phyloP scores from a whole-genome alignment of 2,329 filamentous ascomycete species.

The Chrysoporthe puriensis region DNA sequence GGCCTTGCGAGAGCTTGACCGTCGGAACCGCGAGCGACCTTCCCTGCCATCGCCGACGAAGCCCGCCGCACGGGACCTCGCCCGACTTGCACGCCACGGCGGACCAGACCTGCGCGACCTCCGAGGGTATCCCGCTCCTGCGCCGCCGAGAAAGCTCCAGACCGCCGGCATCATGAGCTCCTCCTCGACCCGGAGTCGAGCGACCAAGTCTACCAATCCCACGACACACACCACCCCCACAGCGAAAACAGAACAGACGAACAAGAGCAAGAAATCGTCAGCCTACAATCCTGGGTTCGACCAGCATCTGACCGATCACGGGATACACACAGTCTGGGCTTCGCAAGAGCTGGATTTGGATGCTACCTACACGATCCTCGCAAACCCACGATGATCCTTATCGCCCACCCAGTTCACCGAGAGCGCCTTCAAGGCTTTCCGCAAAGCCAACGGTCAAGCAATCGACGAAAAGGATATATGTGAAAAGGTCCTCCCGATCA shows the following conservation, averaged over 20 bases:
- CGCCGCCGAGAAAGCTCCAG: not conserved
- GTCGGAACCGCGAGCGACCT: too few species aligned
- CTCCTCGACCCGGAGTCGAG: constrained; percentile 26
- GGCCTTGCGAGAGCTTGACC: too few species aligned
- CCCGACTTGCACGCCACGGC: constrained; percentile 34
- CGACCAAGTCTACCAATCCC: constrained; percentile 29
- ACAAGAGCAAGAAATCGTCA: constrained; percentile 32
- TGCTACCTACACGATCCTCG: constrained; percentile 37
- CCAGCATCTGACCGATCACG: constrained; percentile 35
- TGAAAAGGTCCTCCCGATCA: constrained; percentile 39
- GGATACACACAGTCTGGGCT: constrained; percentile 37
- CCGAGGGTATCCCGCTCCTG: constrained; percentile 28
- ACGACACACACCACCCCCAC: constrained; percentile 20
- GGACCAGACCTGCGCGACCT: constrained; percentile 34
- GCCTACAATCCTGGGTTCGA: constrained; percentile 40
- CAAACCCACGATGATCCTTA: constrained; percentile 38
- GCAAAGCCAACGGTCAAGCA: constrained; percentile 30
- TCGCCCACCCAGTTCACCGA: constrained; percentile 41
- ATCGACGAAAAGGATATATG: constrained; percentile 34
- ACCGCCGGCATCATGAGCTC: constrained; percentile 25
- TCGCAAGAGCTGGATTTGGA: constrained; percentile 38
- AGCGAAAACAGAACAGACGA: constrained; percentile 12
- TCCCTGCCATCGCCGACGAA: too few species aligned
- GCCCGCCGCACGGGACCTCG: not conserved
- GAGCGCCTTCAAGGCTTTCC: constrained; percentile 37